Percentiles rank a stretch among this genome's conserved stretches.
These are phyloP conservation scores for Radiomyces spectabilis DNA, from an alignment of 192 early-diverging fungal genomes.

Conservation along the genomic window DNA sequence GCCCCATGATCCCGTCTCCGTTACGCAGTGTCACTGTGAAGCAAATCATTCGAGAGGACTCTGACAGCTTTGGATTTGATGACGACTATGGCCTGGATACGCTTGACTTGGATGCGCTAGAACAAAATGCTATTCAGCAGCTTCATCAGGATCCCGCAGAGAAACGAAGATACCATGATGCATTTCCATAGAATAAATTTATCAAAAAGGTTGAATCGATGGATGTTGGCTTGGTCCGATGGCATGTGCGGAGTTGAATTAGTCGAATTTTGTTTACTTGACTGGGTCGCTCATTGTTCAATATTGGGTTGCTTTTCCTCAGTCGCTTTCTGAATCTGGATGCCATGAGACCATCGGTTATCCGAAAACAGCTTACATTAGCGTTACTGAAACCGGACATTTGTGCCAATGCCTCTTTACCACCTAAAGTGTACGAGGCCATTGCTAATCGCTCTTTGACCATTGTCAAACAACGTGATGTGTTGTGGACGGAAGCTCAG, in stretches of 20 bases:
- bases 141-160: too few species aligned
- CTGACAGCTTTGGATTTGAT: not conserved
- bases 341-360: too few species aligned
- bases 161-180: too few species aligned
- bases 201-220: too few species aligned
- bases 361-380: constrained; percentile 54
- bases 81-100: not conserved
- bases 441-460: constrained; percentile 32
- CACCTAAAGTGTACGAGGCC: constrained; percentile 31
- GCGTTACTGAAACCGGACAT: constrained; percentile 71
- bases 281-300: too few species aligned
- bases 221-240: too few species aligned
- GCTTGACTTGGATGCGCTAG: not conserved
- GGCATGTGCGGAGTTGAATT: too few species aligned
- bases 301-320: too few species aligned
- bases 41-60: not conserved
- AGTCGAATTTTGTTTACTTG: too few species aligned
- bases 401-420: constrained; percentile 45
- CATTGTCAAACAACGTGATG: constrained; percentile 29
- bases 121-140: not conserved
- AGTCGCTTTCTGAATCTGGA: too few species aligned
- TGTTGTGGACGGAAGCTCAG: constrained; percentile 47
- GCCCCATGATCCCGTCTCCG: not conserved
- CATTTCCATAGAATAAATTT: too few species aligned
- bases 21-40: not conserved